phyloP scores from a whole-genome alignment of 352 stramenopile genomes.

The Phytophthora parvispora region DNA sequence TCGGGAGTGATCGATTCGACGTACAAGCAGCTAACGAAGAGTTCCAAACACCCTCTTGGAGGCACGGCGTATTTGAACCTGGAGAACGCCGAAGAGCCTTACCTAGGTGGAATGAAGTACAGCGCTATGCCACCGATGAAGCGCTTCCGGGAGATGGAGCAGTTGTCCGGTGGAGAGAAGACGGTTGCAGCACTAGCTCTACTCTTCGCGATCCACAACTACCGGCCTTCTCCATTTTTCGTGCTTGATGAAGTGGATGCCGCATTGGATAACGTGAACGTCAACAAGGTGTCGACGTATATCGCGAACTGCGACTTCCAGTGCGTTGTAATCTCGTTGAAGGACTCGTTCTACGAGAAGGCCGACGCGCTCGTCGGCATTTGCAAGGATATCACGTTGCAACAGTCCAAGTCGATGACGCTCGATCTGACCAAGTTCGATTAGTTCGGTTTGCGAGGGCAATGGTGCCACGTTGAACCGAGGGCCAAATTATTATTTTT shows the following conservation, averaged over 20 bases:
- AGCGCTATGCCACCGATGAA: slow-evolving; percentile 99
- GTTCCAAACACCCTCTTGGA: slow-evolving; percentile 96
- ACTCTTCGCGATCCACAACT: slow-evolving; percentile 99
- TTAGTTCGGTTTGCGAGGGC: slow-evolving; percentile 6
- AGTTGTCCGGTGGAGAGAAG: slow-evolving; percentile 99
- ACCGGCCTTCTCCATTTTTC: slow-evolving; percentile 97
- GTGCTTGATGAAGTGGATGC: slow-evolving; percentile 99
- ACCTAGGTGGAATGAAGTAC: slow-evolving; percentile 99
- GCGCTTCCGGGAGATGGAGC: slow-evolving; percentile 98
- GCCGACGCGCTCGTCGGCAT: slow-evolving; percentile 95
- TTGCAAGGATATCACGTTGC: slow-evolving; percentile 81
- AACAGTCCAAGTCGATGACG: slow-evolving; percentile 83
- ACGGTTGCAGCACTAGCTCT: slow-evolving; percentile 99
- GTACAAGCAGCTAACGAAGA: slow-evolving; percentile 99
- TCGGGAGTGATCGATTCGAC: slow-evolving; percentile 95
- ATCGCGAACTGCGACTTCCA: slow-evolving; percentile 97
- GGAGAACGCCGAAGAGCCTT: slow-evolving; percentile 96
- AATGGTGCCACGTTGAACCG: background rate
- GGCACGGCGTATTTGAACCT: slow-evolving; percentile 87
- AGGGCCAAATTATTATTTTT: slow-evolving; percentile 20
- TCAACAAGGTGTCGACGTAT: slow-evolving; percentile 99
- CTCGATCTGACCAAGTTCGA: slow-evolving; percentile 86
- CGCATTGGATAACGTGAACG: slow-evolving; percentile 99
- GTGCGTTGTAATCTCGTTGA: slow-evolving; percentile 99
- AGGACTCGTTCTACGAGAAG: slow-evolving; percentile 98